These are phyloP conservation scores for Venturia asperata DNA, from an alignment of 2,329 filamentous ascomycete species.

Conservation along the genomic window DNA sequence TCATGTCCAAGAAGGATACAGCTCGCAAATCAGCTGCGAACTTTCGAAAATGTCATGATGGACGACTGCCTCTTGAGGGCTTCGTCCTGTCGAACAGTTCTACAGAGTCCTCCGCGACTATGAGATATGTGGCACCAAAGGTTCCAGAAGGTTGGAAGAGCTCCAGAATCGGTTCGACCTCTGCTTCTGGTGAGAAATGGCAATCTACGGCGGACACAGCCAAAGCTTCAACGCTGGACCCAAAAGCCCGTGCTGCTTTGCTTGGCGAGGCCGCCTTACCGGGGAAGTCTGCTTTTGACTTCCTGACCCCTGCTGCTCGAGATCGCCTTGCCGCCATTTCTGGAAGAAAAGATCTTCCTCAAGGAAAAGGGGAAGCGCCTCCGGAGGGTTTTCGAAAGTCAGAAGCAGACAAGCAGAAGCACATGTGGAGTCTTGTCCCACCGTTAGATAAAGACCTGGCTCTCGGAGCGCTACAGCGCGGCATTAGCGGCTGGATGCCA, in stretches of 20 bases:
- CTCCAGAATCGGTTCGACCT: slow-evolving; percentile 39
- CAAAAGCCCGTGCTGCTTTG: slow-evolving; percentile 67
- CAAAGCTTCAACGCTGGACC: slow-evolving; percentile 66
- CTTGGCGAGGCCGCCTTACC: slow-evolving; percentile 76
- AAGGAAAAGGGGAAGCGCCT: slow-evolving; percentile 64
- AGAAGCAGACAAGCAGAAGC: slow-evolving; percentile 56
- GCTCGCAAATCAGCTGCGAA: slow-evolving; percentile 29
- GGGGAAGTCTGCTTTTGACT: slow-evolving; percentile 94
- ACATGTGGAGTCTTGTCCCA: slow-evolving; percentile 43
- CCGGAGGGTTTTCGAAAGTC: slow-evolving; percentile 57
- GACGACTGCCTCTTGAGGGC: slow-evolving; percentile 68
- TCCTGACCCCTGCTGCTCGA: slow-evolving; percentile 68
- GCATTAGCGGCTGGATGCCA: slow-evolving; percentile 62
- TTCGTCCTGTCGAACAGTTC: slow-evolving; percentile 61
- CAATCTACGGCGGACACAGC: slow-evolving; percentile 68
- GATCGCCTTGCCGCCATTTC: slow-evolving; percentile 69
- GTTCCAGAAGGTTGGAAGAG: slow-evolving; percentile 71
- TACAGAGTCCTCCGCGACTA: slow-evolving; percentile 36
- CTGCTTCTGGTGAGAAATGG: slow-evolving; percentile 28
- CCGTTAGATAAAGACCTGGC: slow-evolving; percentile 37
- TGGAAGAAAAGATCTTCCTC: slow-evolving; percentile 69
- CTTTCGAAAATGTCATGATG: slow-evolving; percentile 72
- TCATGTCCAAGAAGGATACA: slow-evolving; percentile 59
- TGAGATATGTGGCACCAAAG: slow-evolving; percentile 55
- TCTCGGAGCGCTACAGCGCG: slow-evolving; percentile 40